A percentile compares a stretch with the other conserved stretches of the same genome.
phyloP scores from a whole-genome alignment of 2,329 filamentous ascomycete genomes.

The Amauroascus niger region DNA sequence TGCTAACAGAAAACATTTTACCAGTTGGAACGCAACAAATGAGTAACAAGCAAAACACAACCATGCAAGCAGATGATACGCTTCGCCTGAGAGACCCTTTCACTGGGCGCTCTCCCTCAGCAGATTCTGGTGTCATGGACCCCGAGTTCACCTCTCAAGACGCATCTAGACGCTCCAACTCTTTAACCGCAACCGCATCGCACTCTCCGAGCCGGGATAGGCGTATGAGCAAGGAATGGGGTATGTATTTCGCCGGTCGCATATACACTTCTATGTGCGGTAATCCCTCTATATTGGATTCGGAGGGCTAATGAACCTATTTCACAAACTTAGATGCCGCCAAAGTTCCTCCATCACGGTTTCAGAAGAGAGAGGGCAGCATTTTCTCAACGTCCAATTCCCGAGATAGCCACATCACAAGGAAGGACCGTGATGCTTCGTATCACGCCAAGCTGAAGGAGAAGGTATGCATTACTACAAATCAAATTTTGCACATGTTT shows the following conservation, averaged over 20 bases:
- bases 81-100: slow-evolving; percentile 9
- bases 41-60: not conserved
- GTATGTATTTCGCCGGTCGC: slow-evolving; percentile 15
- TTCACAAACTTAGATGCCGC: slow-evolving; percentile 45
- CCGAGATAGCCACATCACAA: slow-evolving; percentile 55
- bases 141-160: not conserved
- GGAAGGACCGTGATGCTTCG: slow-evolving; percentile 46
- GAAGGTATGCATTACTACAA: slow-evolving; percentile 24
- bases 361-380: slow-evolving; percentile 60
- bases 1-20: slow-evolving; percentile 1
- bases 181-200: not conserved
- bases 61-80: not conserved
- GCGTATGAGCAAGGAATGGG: slow-evolving; percentile 31
- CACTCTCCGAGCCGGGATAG: slow-evolving; percentile 19
- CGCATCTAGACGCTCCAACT: not conserved
- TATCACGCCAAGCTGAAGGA: slow-evolving; percentile 49
- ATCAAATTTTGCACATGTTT: not conserved
- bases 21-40: slow-evolving; percentile 6
- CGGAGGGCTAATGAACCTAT: not conserved
- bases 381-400: slow-evolving; percentile 58
- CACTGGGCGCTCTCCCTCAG: slow-evolving; percentile 8
- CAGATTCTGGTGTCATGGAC: slow-evolving; percentile 9
- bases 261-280: not conserved
- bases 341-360: slow-evolving; percentile 57
- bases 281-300: not conserved